A percentile compares a stretch with the other conserved stretches of the same genome.
These are phyloP conservation scores for Porphyrellus cyaneotinctus DNA, from an alignment of 768 basidiomycete species.

Conservation along the genomic window DNA sequence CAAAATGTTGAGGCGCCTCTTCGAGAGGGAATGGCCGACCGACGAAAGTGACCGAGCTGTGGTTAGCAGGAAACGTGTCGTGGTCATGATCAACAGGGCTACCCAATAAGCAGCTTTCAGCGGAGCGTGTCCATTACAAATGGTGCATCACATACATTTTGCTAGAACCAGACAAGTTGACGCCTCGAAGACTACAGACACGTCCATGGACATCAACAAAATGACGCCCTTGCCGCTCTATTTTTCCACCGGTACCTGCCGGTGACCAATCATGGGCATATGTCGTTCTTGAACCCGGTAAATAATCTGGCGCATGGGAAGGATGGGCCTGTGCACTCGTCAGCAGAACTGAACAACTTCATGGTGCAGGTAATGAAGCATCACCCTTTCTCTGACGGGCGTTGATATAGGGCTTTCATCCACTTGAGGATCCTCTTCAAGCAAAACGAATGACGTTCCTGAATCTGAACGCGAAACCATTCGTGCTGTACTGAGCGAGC, in stretches of 20 bases:
- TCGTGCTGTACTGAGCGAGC: not conserved
- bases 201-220: slow-evolving; percentile 80
- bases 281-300: slow-evolving; percentile 43
- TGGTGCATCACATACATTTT: slow-evolving; percentile 57
- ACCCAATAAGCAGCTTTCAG: not conserved
- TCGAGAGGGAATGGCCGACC: slow-evolving; percentile 88
- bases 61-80: slow-evolving; percentile 61
- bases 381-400: slow-evolving; percentile 4
- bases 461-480: slow-evolving; percentile 34
- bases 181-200: slow-evolving; percentile 77
- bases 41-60: slow-evolving; percentile 73
- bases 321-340: slow-evolving; percentile 37
- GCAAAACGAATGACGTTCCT: slow-evolving; percentile 47
- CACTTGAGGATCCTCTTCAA: slow-evolving; percentile 26
- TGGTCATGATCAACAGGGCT: slow-evolving; percentile 72
- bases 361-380: not conserved
- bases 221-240: slow-evolving; percentile 67
- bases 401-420: not conserved
- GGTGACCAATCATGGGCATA: slow-evolving; percentile 76
- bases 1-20: slow-evolving; percentile 82
- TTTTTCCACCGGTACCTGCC: slow-evolving; percentile 48
- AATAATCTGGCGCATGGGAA: slow-evolving; percentile 42
- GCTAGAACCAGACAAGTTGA: slow-evolving; percentile 77
- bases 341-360: not conserved
- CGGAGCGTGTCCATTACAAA: slow-evolving; percentile 19